Evolutionary conservation across 1,139 yeast species (phyloP).

Genomic region (Taphrina pruni): DNA sequence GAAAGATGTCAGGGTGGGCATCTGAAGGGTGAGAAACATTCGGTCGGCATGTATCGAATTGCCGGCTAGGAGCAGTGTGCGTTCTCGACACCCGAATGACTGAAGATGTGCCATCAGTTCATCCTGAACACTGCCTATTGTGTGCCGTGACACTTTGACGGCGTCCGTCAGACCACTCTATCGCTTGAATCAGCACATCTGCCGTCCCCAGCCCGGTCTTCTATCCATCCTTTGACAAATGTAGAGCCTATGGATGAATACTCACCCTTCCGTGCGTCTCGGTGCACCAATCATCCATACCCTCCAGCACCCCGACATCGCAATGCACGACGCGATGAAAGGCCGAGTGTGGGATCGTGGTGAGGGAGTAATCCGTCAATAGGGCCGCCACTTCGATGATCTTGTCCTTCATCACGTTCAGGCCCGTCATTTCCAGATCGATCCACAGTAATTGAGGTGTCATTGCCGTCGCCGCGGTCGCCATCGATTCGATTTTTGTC

Average conservation of each 20-base stretch:
- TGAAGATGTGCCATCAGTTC: constrained; percentile 69
- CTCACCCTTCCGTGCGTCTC: constrained; percentile 66
- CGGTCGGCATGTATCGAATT: constrained; percentile 92
- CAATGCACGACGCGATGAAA: constrained; percentile 83
- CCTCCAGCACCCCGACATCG: constrained; percentile 66
- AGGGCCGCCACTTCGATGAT: constrained; percentile 93
- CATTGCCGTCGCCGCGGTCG: neutral
- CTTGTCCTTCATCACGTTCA: constrained; percentile 68
- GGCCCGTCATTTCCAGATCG: constrained; percentile 75
- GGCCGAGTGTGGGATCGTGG: constrained; percentile 67
- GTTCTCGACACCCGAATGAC: constrained; percentile 59
- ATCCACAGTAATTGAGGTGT: constrained; percentile 35
- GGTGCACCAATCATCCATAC: constrained; percentile 86
- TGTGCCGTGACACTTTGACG: constrained; percentile 63
- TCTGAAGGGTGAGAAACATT: constrained; percentile 78
- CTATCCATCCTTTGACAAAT: no score
- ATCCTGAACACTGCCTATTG: constrained; percentile 64
- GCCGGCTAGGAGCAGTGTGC: constrained; percentile 78
- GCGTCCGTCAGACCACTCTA: constrained; percentile 75
- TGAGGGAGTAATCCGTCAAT: constrained; percentile 79
- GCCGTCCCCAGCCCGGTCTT: neutral
- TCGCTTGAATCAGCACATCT: constrained; percentile 5
- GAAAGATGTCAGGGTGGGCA: constrained; percentile 74
- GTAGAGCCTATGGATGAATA: constrained; percentile 17
- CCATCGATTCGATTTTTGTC: no score